A percentile compares a stretch with the other conserved stretches of the same genome.
Conservation (phyloP, 2,329 filamentous ascomycete species). For the Xylaria sp. region DNA sequence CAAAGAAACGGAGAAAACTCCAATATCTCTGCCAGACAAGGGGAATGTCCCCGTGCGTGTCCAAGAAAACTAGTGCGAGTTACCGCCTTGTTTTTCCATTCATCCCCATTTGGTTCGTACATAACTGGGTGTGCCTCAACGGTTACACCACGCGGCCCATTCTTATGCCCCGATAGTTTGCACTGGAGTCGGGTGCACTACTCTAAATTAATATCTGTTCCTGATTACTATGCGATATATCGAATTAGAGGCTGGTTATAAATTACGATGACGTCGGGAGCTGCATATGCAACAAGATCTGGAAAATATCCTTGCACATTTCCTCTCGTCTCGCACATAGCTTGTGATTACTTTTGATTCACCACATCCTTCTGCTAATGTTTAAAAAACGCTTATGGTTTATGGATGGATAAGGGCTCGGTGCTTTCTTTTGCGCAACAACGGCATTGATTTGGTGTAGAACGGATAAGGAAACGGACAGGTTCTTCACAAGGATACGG, state of each 20-base stretch:
- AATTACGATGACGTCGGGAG: conserved; percentile 12
- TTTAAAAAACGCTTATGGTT: conserved; percentile 29
- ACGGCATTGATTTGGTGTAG: conserved; percentile 38
- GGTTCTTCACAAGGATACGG: conserved; percentile 32
- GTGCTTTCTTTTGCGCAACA: conserved; percentile 27
- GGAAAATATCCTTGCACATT: conserved; percentile 14
- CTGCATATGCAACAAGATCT: conserved; percentile 11
- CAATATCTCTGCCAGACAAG: conserved; percentile 26
- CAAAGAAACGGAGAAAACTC: conserved; percentile 44
- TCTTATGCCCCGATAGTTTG: conserved; percentile 20
- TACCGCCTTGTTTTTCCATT: neutral
- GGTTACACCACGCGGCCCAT: neutral
- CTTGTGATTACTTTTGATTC: neutral
- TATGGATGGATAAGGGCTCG: conserved; percentile 35
- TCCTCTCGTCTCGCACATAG: conserved; percentile 9
- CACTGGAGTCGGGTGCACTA: conserved; percentile 13
- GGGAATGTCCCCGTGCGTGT: conserved; percentile 34
- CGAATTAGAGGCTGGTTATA: conserved; percentile 22
- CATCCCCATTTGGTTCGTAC: conserved; percentile 15
- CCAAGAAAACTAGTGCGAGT: conserved; percentile 29
- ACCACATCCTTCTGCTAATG: conserved; percentile 14
- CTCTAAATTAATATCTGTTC: conserved; percentile 5
- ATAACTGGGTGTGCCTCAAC: neutral
- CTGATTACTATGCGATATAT: conserved; percentile 24
- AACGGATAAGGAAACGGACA: conserved; percentile 34